phyloP scores from a whole-genome alignment of 768 basidiomycete genomes.

The Termitomyces heimii region DNA sequence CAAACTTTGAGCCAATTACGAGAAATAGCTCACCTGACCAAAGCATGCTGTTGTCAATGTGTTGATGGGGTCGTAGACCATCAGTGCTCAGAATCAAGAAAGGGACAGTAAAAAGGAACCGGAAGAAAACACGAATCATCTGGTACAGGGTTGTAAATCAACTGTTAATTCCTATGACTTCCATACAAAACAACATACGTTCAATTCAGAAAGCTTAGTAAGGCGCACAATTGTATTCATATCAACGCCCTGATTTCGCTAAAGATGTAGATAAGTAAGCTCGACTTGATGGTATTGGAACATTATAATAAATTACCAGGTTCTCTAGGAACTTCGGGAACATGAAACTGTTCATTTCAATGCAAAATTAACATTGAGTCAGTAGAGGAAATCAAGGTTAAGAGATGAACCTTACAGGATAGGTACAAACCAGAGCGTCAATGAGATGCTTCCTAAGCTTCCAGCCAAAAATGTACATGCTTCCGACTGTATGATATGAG shows the following conservation, averaged over 20 bases:
- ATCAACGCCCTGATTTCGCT: conserved; percentile 38
- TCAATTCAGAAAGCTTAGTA: conserved; percentile 77
- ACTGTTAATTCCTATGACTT: neutral
- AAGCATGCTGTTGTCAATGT: no score
- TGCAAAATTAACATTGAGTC: neutral
- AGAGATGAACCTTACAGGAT: conserved; percentile 41
- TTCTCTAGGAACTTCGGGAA: conserved; percentile 62
- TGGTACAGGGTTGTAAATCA: conserved; percentile 2
- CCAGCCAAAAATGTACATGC: conserved; percentile 67
- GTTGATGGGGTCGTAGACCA: no score
- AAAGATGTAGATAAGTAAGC: neutral
- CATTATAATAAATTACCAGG: conserved; percentile 37
- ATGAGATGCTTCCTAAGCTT: conserved; percentile 55
- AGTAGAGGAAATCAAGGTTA: no score
- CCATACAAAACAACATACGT: conserved; percentile 42
- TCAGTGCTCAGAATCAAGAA: no score
- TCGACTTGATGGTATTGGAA: neutral
- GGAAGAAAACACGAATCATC: no score
- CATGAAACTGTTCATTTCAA: conserved; percentile 49
- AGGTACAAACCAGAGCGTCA: conserved; percentile 73
- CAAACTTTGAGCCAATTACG: no score
- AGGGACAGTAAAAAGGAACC: no score
- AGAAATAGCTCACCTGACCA: no score
- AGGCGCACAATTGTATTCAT: conserved; percentile 51
- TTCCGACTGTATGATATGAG: conserved; percentile 43